A percentile compares a stretch with the other conserved stretches of the same genome.
These are phyloP conservation scores for Acacia concinna DNA, from an alignment of 331 rosid genomes.

Conservation along the genomic window DNA sequence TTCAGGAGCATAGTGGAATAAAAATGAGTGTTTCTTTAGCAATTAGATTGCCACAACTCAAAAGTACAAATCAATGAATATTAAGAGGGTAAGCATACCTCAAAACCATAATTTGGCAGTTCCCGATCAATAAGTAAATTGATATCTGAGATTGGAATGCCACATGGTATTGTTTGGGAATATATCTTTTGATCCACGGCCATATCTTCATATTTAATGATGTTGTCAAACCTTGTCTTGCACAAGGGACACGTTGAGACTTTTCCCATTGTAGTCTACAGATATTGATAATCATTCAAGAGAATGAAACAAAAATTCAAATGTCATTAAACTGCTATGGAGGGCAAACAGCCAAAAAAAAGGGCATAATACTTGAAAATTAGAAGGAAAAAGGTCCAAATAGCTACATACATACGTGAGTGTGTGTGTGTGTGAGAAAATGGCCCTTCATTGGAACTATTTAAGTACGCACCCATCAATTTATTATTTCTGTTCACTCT, in stretches of 20 bases:
- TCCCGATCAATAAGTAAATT: constrained; percentile 38
- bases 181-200: constrained; percentile 74
- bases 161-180: constrained; percentile 84
- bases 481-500: background rate
- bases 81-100: constrained; percentile 50
- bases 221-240: constrained; percentile 62
- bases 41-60: background rate
- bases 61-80: background rate
- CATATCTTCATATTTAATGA: constrained; percentile 71
- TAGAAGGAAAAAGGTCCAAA: background rate
- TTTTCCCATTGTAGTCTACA: constrained; percentile 60
- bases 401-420: background rate
- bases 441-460: constrained; percentile 7
- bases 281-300: constrained; percentile 31
- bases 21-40: background rate
- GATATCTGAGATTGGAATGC: constrained; percentile 45
- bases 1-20: background rate
- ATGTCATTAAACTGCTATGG: constrained; percentile 12
- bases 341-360: background rate
- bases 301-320: constrained; percentile 31
- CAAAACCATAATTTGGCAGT: constrained; percentile 40
- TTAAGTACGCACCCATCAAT: background rate
- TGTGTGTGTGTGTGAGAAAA: background rate
- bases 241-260: constrained; percentile 79
- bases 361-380: background rate